Conservation (phyloP, 768 basidiomycete genomes). For the Leccinellum albellum region DNA sequence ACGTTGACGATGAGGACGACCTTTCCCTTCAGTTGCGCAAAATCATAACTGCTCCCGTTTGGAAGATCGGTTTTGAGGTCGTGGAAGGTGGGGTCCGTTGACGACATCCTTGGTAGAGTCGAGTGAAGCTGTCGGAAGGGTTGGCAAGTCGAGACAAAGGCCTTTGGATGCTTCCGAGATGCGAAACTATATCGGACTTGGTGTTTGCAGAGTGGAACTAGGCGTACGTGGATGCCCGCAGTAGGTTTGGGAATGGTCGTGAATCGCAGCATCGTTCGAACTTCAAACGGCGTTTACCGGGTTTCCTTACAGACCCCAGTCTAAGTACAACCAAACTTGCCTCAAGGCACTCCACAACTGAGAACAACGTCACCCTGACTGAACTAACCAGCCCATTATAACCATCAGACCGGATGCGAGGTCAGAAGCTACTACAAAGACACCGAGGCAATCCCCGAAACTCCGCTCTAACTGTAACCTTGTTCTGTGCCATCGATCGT, state of each 20-base stretch:
- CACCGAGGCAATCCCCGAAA: background rate
- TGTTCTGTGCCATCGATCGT: too few relatives aligned
- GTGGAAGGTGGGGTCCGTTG: slow-evolving; percentile 48
- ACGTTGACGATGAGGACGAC: slow-evolving; percentile 76
- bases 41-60: slow-evolving; percentile 51
- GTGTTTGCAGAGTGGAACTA: background rate
- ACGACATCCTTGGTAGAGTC: slow-evolving; percentile 18
- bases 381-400: too few relatives aligned
- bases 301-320: background rate
- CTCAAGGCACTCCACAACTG: too few relatives aligned
- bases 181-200: background rate
- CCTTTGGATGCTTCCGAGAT: background rate
- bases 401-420: too few relatives aligned
- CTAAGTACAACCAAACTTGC: background rate
- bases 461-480: too few relatives aligned
- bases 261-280: background rate
- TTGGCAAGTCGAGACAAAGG: background rate
- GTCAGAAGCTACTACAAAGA: too few relatives aligned
- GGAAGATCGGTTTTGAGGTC: slow-evolving; percentile 65
- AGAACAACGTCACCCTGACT: too few relatives aligned
- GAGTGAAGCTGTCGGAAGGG: slow-evolving; percentile 10
- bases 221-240: background rate
- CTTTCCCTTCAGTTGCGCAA: slow-evolving; percentile 70
- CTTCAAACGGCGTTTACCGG: background rate
- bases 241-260: background rate